Evolutionary conservation across 768 basidiomycete species (phyloP), one percentile per base, ranked within the genome.

Genomic region (Leccinum pellstonianum): DNA sequence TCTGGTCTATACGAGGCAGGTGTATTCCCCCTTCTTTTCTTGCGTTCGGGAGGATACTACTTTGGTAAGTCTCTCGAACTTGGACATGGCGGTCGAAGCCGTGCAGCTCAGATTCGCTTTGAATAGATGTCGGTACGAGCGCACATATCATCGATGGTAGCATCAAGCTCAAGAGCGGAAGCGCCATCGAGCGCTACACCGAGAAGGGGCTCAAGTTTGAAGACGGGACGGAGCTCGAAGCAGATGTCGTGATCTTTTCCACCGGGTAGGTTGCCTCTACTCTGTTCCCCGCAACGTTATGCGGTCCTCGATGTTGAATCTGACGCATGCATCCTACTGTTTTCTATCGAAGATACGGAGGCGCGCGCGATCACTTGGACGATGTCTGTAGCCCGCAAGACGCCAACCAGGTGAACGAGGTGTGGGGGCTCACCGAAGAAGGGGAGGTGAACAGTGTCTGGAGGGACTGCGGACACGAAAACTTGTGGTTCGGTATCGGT

Each of bases 391-490:
- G 81, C 1, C 74, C 80, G 10, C 74, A 80, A 35, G 66, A 83
- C 2, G 77, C 75, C 0, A 67, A 77, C 56, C 75, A 78, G 67
- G 74, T 86, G 58, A 76, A 79, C 35, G 72, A 75, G 14, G 70
- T 89, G 15, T 85, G 88, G 90, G 84, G 86, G 17, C 58, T 87
- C 51, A 79, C 86, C 61, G 73, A 78, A 19, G 85, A 91, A 73
- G 85, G 87, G 0, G 87, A 90, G 67, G 66, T 84, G 25, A 71
- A 77, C 1, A 78, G 81, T 2, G 64, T 67, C 21, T 75, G 72
- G 70, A 68, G 68, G 53, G 59, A 72, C 27, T 71, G 62, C 46
- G 73, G 75, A 17, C 68, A 76, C 46, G 70, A 80, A 1, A 79
- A 80, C 25, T 52, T 72, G 29, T 72, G 72, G 70, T 72, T 73